Conservation (phyloP, 257 asterid genomes). For the Perilla frutescens region DNA sequence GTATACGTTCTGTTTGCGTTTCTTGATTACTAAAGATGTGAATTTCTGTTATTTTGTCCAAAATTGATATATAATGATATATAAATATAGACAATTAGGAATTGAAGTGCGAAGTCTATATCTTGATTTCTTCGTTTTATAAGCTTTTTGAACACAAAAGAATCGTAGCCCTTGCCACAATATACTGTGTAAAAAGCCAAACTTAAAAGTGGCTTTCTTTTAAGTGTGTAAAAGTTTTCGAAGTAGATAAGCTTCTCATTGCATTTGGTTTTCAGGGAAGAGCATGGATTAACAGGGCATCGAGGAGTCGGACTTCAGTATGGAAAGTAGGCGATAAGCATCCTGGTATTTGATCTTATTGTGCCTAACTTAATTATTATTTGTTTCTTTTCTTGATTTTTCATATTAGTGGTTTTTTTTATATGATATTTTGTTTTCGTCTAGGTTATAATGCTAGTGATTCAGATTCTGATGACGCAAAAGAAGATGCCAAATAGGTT, state of each 20-base stretch:
- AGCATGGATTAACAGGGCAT: conserved; percentile 80
- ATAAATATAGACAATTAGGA: background rate
- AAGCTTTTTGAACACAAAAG: background rate
- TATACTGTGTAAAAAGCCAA: conserved; percentile 4
- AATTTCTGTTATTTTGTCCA: background rate
- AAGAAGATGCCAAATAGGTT: conserved; percentile 51
- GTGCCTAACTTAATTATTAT: background rate
- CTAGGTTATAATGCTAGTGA: conserved; percentile 90
- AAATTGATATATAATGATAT: background rate
- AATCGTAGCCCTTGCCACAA: background rate
- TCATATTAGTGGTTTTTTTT: conserved; percentile 2
- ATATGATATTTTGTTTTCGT: conserved; percentile 18
- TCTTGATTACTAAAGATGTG: conserved; percentile 27
- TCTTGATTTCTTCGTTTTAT: background rate
- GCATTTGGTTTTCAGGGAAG: conserved; percentile 61
- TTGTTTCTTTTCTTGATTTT: conserved; percentile 7
- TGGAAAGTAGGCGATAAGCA: conserved; percentile 87
- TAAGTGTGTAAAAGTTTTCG: background rate
- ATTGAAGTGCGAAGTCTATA: background rate
- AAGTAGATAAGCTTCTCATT: conserved; percentile 22
- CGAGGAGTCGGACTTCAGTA: conserved; percentile 72
- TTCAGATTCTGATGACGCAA: conserved; percentile 78
- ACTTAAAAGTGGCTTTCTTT: background rate
- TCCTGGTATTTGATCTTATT: conserved; percentile 66
- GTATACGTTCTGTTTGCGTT: background rate